Evolutionary conservation across 768 basidiomycete species (phyloP).

Genomic region (Russula abietina): DNA sequence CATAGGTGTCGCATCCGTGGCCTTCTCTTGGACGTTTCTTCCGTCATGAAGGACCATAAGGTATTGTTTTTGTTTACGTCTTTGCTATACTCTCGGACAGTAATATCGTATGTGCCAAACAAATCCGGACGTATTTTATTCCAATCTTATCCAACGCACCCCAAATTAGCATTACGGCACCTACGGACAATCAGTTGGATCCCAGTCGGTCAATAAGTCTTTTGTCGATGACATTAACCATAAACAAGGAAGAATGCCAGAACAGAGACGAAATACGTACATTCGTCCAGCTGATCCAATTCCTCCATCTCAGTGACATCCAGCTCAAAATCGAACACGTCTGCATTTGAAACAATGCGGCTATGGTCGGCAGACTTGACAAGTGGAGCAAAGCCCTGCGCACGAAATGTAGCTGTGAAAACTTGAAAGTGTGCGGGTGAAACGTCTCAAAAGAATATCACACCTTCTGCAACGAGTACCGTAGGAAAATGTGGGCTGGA

Average conservation of each 20-base stretch:
- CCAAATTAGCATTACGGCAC: constrained; percentile 10
- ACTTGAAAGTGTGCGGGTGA: too few species aligned
- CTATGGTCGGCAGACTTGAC: constrained; percentile 54
- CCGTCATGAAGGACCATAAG: neutral
- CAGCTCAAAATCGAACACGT: constrained; percentile 61
- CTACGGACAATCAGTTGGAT: constrained; percentile 33
- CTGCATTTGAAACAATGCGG: constrained; percentile 51
- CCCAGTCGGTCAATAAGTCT: constrained; percentile 43
- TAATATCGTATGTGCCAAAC: neutral
- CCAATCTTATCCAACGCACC: neutral
- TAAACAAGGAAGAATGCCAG: neutral
- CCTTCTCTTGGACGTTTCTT: neutral
- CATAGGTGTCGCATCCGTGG: neutral
- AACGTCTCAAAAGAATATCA: constrained; percentile 1
- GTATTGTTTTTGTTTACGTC: neutral
- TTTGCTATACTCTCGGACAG: neutral
- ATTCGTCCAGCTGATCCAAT: constrained; percentile 52
- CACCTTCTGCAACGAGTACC: constrained; percentile 79
- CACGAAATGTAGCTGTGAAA: neutral
- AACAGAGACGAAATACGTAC: constrained; percentile 30
- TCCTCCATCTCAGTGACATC: constrained; percentile 41
- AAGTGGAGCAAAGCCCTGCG: constrained; percentile 52
- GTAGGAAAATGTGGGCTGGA: constrained; percentile 55
- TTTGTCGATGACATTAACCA: constrained; percentile 17
- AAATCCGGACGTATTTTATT: neutral